These are phyloP conservation scores for Durio zibethinus DNA, from an alignment of 345 rosid genomes.

Conservation along the genomic window DNA sequence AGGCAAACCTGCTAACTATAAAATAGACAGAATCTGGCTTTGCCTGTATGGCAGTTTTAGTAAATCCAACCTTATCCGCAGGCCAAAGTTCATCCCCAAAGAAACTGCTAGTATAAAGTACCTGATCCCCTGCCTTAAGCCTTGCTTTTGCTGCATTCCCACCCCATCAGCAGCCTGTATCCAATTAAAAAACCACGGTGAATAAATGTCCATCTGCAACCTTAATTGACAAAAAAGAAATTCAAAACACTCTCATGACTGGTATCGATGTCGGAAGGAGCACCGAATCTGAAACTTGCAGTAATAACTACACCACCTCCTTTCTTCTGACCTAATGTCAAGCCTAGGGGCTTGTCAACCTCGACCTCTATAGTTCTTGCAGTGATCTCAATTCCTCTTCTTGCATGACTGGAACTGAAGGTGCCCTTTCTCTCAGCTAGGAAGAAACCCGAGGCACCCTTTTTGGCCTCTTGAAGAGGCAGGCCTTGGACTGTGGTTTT, in stretches of 20 bases:
- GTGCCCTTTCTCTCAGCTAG: slow-evolving; percentile 26
- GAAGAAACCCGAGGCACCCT: slow-evolving; percentile 40
- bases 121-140: slow-evolving; percentile 38
- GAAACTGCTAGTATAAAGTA: slow-evolving; percentile 36
- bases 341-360: slow-evolving; percentile 92
- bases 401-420: slow-evolving; percentile 1
- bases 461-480: slow-evolving; percentile 60
- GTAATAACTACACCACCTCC: slow-evolving; percentile 92
- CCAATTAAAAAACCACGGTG: neutral
- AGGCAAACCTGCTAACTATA: slow-evolving; percentile 77
- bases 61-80: too few species aligned
- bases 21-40: slow-evolving; percentile 95
- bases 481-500: slow-evolving; percentile 64
- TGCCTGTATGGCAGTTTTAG: slow-evolving; percentile 75
- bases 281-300: slow-evolving; percentile 46
- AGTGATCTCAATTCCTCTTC: slow-evolving; percentile 47
- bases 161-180: slow-evolving; percentile 48
- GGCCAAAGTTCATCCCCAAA: slow-evolving; percentile 67
- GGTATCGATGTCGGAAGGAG: neutral
- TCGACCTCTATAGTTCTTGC: slow-evolving; percentile 83
- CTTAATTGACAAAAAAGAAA: neutral
- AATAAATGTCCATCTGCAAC: neutral
- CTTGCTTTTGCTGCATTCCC: slow-evolving; percentile 26
- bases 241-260: neutral
- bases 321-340: slow-evolving; percentile 84